A percentile compares a stretch with the other conserved stretches of the same genome.
Evolutionary conservation across 371 early-diverging fungal species (phyloP).

Genomic region (Mucor sp.): DNA sequence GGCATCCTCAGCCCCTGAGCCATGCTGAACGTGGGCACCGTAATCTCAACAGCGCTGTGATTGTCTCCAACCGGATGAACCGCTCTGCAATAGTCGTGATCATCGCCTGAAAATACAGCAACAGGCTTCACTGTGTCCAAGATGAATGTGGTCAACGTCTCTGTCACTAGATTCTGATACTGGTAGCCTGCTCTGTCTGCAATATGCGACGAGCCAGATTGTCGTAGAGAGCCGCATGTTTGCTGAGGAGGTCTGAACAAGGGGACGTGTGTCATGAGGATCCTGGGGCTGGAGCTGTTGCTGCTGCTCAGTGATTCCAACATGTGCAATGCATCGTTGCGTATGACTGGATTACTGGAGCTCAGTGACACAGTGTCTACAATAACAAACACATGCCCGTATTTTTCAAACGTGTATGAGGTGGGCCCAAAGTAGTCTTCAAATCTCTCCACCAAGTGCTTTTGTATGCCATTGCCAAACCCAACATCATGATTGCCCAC

Average conservation of each 20-base stretch:
- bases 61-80: constrained; percentile 2
- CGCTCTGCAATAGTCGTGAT: constrained; percentile 87
- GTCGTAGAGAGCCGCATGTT: constrained; percentile 74
- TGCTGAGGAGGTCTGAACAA: constrained; percentile 66
- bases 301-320: not conserved
- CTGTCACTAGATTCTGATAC: constrained; percentile 80
- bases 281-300: constrained; percentile 33
- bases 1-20: constrained; percentile 55
- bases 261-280: constrained; percentile 84
- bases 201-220: constrained; percentile 34
- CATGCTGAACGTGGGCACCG: constrained; percentile 61
- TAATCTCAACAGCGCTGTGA: constrained; percentile 30
- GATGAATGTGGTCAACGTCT: constrained; percentile 56
- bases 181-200: constrained; percentile 71
- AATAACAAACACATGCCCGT: constrained; percentile 66
- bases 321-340: constrained; percentile 51
- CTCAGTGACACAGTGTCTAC: constrained; percentile 83
- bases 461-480: constrained; percentile 73
- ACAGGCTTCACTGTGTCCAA: constrained; percentile 65
- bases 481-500: constrained; percentile 95
- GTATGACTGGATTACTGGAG: constrained; percentile 33
- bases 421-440: constrained; percentile 63
- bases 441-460: constrained; percentile 55
- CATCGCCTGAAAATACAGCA: constrained; percentile 87
- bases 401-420: constrained; percentile 62